phyloP scores from a whole-genome alignment of 208 protist genomes.

The Trypanosoma lewisi region DNA sequence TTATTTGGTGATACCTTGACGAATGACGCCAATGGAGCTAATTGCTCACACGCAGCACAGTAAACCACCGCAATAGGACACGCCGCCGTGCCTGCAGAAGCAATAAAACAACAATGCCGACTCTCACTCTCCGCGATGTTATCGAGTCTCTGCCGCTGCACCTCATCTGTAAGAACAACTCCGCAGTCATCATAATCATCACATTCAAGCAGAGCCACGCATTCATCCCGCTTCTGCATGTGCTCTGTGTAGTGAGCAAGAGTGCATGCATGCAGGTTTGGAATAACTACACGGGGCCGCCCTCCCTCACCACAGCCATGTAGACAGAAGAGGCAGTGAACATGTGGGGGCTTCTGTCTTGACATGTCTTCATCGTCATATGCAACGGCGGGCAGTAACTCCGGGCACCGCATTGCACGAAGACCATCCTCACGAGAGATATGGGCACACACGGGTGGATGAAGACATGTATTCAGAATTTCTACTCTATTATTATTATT shows the following conservation, averaged over 20 bases:
- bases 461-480: neutral
- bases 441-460: slow-evolving; percentile 42
- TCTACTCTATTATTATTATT: neutral
- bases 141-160: slow-evolving; percentile 35
- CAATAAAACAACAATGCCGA: slow-evolving; percentile 57
- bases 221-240: slow-evolving; percentile 23
- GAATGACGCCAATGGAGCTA: slow-evolving; percentile 49
- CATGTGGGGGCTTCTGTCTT: slow-evolving; percentile 8
- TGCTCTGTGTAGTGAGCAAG: slow-evolving; percentile 15
- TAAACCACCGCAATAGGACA: slow-evolving; percentile 49
- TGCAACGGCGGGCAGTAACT: slow-evolving; percentile 18
- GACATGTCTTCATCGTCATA: neutral
- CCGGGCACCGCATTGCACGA: slow-evolving; percentile 7
- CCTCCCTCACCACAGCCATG: neutral
- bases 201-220: slow-evolving; percentile 35
- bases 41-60: slow-evolving; percentile 53
- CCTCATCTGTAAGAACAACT: slow-evolving; percentile 21
- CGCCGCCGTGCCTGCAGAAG: slow-evolving; percentile 37
- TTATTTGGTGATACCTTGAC: neutral
- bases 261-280: slow-evolving; percentile 4
- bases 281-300: neutral
- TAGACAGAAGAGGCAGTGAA: slow-evolving; percentile 60
- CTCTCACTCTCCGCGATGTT: slow-evolving; percentile 37
- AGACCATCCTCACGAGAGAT: slow-evolving; percentile 44
- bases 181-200: slow-evolving; percentile 19